Percentiles rank a stretch among this genome's conserved stretches.
phyloP scores from a whole-genome alignment of 1,284 basidiomycete genomes.

The Cutaneotrichosporon arboriforme region DNA sequence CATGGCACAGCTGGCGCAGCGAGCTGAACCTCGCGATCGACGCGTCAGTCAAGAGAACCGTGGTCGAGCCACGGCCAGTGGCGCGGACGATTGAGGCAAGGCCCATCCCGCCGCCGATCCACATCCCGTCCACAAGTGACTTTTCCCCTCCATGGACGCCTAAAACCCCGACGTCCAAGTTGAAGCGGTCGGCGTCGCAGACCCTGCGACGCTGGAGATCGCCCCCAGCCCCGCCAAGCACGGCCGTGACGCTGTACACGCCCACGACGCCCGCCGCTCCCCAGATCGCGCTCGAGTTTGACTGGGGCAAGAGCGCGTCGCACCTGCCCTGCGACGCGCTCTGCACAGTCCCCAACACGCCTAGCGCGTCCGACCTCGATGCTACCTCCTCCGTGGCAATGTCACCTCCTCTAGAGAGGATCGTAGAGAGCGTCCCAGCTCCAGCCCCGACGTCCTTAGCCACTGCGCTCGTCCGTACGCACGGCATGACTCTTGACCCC shows the following conservation, averaged over 20 bases:
- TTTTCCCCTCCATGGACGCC: neutral
- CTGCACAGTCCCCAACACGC: neutral
- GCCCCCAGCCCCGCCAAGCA: neutral
- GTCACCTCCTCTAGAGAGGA: too few species aligned
- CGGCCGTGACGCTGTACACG: neutral
- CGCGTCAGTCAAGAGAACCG: neutral
- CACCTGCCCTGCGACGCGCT: neutral
- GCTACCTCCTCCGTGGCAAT: too few species aligned
- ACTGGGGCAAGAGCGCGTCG: conserved; percentile 1
- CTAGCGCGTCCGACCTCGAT: too few species aligned
- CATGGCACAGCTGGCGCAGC: neutral
- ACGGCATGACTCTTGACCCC: too few species aligned
- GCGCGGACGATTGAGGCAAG: neutral
- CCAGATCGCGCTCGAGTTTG: conserved; percentile 2
- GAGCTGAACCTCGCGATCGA: neutral
- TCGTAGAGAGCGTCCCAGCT: neutral
- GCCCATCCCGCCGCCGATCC: neutral
- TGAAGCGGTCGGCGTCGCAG: neutral
- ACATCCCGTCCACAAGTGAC: neutral
- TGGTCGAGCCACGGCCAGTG: neutral
- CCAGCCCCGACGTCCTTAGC: neutral
- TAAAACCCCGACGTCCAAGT: neutral
- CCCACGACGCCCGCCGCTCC: neutral
- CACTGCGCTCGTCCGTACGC: neutral
- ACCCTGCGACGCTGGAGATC: neutral